These are phyloP conservation scores for Penium margaritaceum DNA, from an alignment of 139 green algal genomes.

Conservation along the genomic window DNA sequence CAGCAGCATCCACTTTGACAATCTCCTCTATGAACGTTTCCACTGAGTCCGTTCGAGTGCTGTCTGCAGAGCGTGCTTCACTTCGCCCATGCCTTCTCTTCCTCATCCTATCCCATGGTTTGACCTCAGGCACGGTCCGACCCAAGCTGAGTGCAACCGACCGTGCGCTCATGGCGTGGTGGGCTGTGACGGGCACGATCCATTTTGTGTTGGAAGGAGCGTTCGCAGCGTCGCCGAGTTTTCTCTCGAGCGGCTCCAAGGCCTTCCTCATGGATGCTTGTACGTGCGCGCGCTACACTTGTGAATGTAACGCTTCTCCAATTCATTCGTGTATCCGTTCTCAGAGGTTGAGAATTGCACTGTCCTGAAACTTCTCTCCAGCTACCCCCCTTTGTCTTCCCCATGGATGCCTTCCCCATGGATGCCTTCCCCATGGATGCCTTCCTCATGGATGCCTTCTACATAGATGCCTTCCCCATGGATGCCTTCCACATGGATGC, in stretches of 20 bases:
- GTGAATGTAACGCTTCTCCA: neutral
- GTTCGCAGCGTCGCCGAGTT: constrained; percentile 64
- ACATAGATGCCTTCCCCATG: no score
- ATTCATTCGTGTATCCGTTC: no score
- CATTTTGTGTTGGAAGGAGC: constrained; percentile 74
- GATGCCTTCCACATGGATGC: no score
- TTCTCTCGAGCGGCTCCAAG: constrained; percentile 61
- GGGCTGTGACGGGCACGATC: constrained; percentile 63
- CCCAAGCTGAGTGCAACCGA: constrained; percentile 3
- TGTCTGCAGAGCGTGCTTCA: neutral
- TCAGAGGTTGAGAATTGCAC: no score
- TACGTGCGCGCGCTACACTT: neutral
- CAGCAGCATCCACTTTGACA: neutral
- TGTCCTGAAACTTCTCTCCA: neutral
- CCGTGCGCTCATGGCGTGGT: constrained; percentile 29
- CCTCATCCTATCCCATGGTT: no score
- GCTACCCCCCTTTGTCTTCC: neutral
- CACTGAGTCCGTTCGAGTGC: neutral
- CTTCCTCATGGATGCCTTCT: no score
- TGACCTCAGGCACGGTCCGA: neutral
- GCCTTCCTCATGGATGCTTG: constrained; percentile 72
- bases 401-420: no score
- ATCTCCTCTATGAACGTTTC: neutral
- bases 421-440: no score
- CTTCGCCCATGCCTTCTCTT: neutral